phyloP scores from a whole-genome alignment of 2,329 filamentous ascomycete genomes.

The Hypoxylon sp. region DNA sequence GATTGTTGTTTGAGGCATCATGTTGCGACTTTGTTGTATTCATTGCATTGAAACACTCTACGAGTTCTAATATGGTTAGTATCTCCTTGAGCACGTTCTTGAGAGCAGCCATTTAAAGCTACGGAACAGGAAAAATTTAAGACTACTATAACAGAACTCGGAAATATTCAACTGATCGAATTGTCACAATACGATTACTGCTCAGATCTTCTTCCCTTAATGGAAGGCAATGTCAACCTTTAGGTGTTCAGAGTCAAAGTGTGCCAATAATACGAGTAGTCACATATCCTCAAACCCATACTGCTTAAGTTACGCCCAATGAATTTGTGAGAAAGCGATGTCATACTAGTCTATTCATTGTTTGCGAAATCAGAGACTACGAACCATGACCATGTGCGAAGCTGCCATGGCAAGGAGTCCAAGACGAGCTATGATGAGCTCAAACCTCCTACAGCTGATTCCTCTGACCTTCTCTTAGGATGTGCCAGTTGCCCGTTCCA shows the following conservation, averaged over 20 bases:
- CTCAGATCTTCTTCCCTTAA: background rate
- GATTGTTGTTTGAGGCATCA: background rate
- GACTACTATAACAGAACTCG: too few species aligned
- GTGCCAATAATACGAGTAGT: background rate
- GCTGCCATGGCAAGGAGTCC: constrained; percentile 18
- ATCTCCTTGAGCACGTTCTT: background rate
- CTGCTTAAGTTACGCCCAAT: background rate
- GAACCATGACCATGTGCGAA: constrained; percentile 32
- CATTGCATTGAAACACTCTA: background rate
- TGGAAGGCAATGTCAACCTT: background rate
- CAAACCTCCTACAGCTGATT: constrained; percentile 34
- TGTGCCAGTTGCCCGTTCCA: constrained; percentile 36
- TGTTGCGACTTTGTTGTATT: constrained; percentile 1
- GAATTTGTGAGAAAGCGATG: constrained; percentile 1
- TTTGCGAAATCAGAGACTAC: constrained; percentile 41
- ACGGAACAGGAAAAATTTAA: too few species aligned
- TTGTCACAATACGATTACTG: background rate
- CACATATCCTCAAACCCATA: background rate
- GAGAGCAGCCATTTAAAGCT: too few species aligned
- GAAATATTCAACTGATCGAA: too few species aligned
- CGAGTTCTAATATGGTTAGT: background rate
- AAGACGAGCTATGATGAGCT: constrained; percentile 27
- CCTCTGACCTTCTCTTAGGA: constrained; percentile 29
- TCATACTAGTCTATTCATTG: constrained; percentile 46
- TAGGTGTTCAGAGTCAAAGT: background rate